Base-by-base conservation (phyloP, 176 grass and related monocot genomes). In the Carex kokanica region DNA sequence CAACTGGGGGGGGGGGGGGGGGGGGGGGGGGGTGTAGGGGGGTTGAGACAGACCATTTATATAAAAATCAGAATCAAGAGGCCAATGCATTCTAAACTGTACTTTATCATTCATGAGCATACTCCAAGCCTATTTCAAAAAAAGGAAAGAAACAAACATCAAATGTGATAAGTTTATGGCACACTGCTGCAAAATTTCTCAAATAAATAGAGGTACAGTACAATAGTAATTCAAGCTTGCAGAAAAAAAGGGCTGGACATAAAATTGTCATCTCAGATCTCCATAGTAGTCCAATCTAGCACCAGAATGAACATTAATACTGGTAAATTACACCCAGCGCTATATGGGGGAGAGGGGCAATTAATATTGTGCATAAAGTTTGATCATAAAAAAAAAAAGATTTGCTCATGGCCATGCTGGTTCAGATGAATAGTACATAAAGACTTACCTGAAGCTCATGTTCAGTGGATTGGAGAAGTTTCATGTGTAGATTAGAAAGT, bases 61-160 rank as follows among this genome's bases (percentile, higher is more conserved):
- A 53, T 81, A 83, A 31, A 92, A 83, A 21, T 87, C 78, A 62
- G 85, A 74, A 69, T 66, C 68, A 38, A 87, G 85, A 27, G 91
- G 91, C 91, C 91, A 92, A 11, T 92, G 91, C 85, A 92, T 89
- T 81, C 91, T 89, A 66, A 87, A 92, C 72, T 81, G 88, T 54
- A 92, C 91, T 38, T 89, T 89, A 79, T 92, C 91, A 53, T 92
- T 92, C 20, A 92, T 47, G 59, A 92, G 87, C 68, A 92, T 73
- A 79, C 83, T 87, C 91, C 91, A 92, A 74, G 82, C 88, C 91
- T 92, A 81, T 73, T 81, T 85, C 40, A 23, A 71, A 68, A 79
- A 52, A 25, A n/a, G 9, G 49, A 4, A 75, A 74, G 20, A 68
- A 8, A 77, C 60, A 24, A 65, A 81, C 24, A 80, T 80, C 65